Conservation (phyloP, 1,284 basidiomycete genomes). For the Anthracocystis setariae region DNA sequence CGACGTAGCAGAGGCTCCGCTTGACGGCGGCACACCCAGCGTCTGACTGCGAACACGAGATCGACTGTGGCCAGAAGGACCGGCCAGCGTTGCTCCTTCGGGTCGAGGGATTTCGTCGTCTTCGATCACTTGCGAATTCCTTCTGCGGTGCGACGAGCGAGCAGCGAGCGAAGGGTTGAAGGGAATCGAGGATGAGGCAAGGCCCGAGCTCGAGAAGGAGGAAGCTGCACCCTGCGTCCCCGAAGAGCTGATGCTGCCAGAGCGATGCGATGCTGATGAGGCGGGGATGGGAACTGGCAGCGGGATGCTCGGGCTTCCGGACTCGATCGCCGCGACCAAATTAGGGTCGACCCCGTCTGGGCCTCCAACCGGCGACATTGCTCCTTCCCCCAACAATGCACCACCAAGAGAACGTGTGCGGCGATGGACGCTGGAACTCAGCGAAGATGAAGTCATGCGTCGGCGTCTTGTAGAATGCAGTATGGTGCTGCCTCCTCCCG, state of each 20-base stretch:
- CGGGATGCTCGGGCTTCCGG: conserved; percentile 50
- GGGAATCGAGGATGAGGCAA: conserved; percentile 35
- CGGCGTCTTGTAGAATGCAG: conserved; percentile 29
- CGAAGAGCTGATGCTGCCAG: conserved; percentile 43
- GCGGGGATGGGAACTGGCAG: conserved; percentile 36
- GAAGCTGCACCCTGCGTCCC: conserved; percentile 39
- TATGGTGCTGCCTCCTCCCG: conserved; percentile 38
- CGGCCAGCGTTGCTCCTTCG: conserved; percentile 5
- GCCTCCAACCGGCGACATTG: conserved; percentile 61
- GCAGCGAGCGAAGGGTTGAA: conserved; percentile 18
- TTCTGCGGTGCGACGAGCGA: conserved; percentile 16
- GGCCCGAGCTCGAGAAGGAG: conserved; percentile 29
- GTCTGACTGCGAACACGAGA: conserved; percentile 60
- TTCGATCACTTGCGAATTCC: conserved; percentile 36
- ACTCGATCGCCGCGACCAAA: conserved; percentile 63
- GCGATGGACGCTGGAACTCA: conserved; percentile 55
- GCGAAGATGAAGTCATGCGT: conserved; percentile 41
- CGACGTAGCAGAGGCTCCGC: conserved; percentile 8
- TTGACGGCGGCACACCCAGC: conserved; percentile 25
- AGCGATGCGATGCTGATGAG: conserved; percentile 30
- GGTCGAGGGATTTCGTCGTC: conserved; percentile 18
- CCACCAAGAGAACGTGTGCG: conserved; percentile 63
- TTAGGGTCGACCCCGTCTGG: conserved; percentile 66
- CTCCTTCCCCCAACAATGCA: conserved; percentile 47
- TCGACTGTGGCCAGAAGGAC: conserved; percentile 31